Evolutionary conservation across 2,329 filamentous ascomycete species (phyloP).

Genomic region (Sporothrix humicola): DNA sequence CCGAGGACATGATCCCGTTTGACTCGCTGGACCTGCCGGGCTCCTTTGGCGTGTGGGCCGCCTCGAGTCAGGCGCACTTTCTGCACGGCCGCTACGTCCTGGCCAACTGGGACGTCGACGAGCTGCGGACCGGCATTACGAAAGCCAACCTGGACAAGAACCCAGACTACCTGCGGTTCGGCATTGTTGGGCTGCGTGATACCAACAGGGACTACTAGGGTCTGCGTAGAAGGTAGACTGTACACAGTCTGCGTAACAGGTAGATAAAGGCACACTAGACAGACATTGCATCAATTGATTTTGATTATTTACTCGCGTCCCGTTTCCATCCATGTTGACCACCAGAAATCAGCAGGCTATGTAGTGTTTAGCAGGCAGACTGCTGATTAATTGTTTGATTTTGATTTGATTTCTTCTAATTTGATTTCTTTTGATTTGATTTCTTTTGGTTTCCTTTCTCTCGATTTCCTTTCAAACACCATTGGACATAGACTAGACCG

Average conservation of each 20-base stretch:
- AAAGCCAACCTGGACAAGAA: conserved; percentile 35
- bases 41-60: conserved; percentile 50
- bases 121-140: conserved; percentile 41
- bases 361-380: too few relatives aligned
- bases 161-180: conserved; percentile 37
- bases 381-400: too few relatives aligned
- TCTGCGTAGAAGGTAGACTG: background rate
- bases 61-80: conserved; percentile 48
- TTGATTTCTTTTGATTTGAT: too few relatives aligned
- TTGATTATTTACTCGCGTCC: too few relatives aligned
- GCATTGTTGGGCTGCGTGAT: conserved; percentile 10
- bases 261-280: background rate
- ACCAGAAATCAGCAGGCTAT: too few relatives aligned
- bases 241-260: background rate
- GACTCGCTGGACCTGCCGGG: conserved; percentile 35
- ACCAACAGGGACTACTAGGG: background rate
- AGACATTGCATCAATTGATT: too few relatives aligned
- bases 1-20: conserved; percentile 30
- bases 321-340: too few relatives aligned
- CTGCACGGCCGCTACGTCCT: conserved; percentile 50
- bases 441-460: too few relatives aligned
- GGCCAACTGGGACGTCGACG: conserved; percentile 52
- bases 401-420: too few relatives aligned
- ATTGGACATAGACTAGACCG: too few relatives aligned
- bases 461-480: too few relatives aligned